phyloP scores from a whole-genome alignment of 2,329 filamentous ascomycete species.

The Scedosporium minutisporum region DNA sequence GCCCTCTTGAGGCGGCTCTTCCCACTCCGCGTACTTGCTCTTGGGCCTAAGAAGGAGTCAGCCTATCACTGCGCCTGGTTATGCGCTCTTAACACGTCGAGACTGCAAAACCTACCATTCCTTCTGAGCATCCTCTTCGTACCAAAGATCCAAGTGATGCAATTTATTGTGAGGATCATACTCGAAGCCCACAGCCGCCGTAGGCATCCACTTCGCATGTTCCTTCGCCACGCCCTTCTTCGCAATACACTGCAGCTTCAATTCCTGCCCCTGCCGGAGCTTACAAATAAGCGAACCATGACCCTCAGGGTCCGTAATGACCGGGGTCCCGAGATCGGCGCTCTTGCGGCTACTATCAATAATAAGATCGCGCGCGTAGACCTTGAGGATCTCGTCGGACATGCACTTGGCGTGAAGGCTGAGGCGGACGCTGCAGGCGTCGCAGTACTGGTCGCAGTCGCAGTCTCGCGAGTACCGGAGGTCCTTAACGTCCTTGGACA shows the following conservation, averaged over 20 bases:
- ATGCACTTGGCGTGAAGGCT: constrained; percentile 79
- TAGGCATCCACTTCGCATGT: constrained; percentile 95
- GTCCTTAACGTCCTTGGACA: constrained; percentile 71
- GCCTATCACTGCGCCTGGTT: not conserved
- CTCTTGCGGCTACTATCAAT: constrained; percentile 62
- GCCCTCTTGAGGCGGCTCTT: constrained; percentile 70
- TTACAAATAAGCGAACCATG: constrained; percentile 83
- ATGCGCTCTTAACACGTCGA: too few species aligned
- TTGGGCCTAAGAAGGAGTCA: constrained; percentile 54
- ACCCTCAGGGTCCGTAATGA: constrained; percentile 74
- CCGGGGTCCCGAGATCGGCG: constrained; percentile 66
- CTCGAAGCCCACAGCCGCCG: constrained; percentile 87
- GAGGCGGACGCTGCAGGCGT: constrained; percentile 79
- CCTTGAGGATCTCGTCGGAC: constrained; percentile 79
- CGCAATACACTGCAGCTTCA: constrained; percentile 83
- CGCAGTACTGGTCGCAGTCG: constrained; percentile 92
- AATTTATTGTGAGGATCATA: constrained; percentile 98
- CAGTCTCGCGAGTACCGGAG: constrained; percentile 88
- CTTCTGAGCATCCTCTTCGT: constrained; percentile 65
- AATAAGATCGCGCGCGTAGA: constrained; percentile 83
- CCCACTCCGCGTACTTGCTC: constrained; percentile 69
- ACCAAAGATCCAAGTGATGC: constrained; percentile 88
- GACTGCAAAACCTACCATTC: constrained; percentile 61
- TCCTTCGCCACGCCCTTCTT: constrained; percentile 99
- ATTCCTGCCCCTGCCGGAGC: constrained; percentile 77